These are phyloP conservation scores for Paraconiothyrium sp. DNA, from an alignment of 2,329 filamentous ascomycete genomes.

Conservation along the genomic window DNA sequence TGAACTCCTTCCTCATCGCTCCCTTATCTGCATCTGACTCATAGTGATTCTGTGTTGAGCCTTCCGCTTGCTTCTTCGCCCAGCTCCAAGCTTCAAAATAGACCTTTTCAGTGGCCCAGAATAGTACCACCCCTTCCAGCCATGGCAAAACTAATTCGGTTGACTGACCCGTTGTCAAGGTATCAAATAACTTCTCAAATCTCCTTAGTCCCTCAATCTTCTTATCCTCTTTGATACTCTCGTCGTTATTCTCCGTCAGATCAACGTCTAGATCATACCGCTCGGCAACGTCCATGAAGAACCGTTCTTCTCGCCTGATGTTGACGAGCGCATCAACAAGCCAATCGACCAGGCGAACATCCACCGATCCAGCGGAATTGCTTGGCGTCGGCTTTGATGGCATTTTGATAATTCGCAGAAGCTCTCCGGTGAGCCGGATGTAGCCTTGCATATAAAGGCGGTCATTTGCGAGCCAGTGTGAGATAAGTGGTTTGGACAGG, in stretches of 20 bases:
- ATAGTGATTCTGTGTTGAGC: conserved; percentile 6
- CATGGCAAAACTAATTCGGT: conserved; percentile 31
- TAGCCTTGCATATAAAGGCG: conserved; percentile 46
- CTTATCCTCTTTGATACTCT: conserved; percentile 20
- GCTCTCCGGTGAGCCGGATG: conserved; percentile 36
- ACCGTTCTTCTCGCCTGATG: conserved; percentile 40
- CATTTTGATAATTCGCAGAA: conserved; percentile 30
- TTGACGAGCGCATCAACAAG: conserved; percentile 44
- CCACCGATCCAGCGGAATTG: conserved; percentile 26
- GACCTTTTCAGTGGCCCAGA: conserved; percentile 47
- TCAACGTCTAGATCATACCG: conserved; percentile 36
- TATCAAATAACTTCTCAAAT: conserved; percentile 40
- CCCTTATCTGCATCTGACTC: conserved; percentile 70
- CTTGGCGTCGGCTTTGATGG: conserved; percentile 25
- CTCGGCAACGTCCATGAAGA: conserved; percentile 44
- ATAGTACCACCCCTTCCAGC: conserved; percentile 44
- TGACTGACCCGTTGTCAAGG: conserved; percentile 21
- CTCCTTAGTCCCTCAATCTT: conserved; percentile 41
- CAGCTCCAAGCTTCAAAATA: conserved; percentile 48
- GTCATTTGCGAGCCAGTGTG: conserved; percentile 48
- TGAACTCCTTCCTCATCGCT: conserved; percentile 70
- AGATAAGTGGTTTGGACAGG: conserved; percentile 42
- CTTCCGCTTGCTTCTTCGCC: conserved; percentile 35
- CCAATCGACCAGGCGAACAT: conserved; percentile 40
- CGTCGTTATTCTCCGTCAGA: conserved; percentile 15